These are phyloP conservation scores for Aspergillus baeticus DNA, from an alignment of 495 filamentous ascomycete species.

Conservation along the genomic window DNA sequence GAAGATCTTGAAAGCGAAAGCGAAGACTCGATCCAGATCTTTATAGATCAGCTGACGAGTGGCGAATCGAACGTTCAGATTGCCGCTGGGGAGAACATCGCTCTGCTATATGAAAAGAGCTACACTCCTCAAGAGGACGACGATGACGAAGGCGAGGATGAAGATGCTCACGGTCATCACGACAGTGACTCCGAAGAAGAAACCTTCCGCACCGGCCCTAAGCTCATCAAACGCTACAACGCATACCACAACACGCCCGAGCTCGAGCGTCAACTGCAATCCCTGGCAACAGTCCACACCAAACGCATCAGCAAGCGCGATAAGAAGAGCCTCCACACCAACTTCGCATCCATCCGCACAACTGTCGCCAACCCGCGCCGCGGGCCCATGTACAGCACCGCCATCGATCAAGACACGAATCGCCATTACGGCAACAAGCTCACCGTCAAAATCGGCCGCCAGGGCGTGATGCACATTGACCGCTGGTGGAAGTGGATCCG, in stretches of 20 bases:
- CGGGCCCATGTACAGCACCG: constrained; percentile 69
- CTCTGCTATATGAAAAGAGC: constrained; percentile 82
- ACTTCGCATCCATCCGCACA: constrained; percentile 79
- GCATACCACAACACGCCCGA: constrained; percentile 55
- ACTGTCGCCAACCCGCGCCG: constrained; percentile 76
- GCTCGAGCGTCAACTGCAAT: constrained; percentile 51
- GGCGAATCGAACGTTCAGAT: constrained; percentile 75
- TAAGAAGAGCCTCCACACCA: constrained; percentile 71
- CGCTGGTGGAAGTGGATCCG: constrained; percentile 88
- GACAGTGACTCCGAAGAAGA: constrained; percentile 49
- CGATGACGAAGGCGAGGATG: constrained; percentile 61
- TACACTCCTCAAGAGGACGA: constrained; percentile 62
- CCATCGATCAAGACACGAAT: constrained; percentile 70
- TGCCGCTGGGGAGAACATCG: constrained; percentile 86
- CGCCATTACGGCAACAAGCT: constrained; percentile 74
- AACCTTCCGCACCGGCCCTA: constrained; percentile 50
- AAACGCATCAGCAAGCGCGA: constrained; percentile 77
- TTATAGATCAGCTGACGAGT: constrained; percentile 87
- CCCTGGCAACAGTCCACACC: constrained; percentile 58
- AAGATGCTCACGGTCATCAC: constrained; percentile 55
- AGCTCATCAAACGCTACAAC: constrained; percentile 61
- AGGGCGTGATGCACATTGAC: constrained; percentile 76
- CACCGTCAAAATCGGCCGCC: constrained; percentile 70
- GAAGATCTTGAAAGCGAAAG: constrained; percentile 77
- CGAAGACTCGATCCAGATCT: constrained; percentile 75